Base-by-base conservation (phyloP, 2,329 filamentous ascomycete genomes). In the Calonectria hongkongensis region DNA sequence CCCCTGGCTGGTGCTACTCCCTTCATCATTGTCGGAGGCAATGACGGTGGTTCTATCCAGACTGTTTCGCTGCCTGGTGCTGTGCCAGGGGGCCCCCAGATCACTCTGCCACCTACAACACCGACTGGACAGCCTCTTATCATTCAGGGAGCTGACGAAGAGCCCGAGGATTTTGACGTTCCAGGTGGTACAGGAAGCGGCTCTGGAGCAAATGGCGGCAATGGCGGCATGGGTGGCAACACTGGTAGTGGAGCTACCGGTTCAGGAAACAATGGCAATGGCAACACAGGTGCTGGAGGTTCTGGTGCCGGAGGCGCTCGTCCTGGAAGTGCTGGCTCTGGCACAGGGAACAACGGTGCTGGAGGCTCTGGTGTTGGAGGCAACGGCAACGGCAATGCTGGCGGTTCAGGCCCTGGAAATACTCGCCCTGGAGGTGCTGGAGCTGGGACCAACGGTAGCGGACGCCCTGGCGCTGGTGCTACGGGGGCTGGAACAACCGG, bases 1-100 rank as follows among this genome's bases (percentile, higher is more conserved):
- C 75, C 73, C 27, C 25, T 77, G 4, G 66, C 74, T 33, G 73
- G 69, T 4, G 72, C 72, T 62, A 64, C 65, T 5, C 64, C 65
- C 3, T 30, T 62, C 4, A 15, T 60, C 10, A n/a, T 62, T 13
- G 15, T 50, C 27, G 56, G 56, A 16, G 56, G 54, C 13, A 39
- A 48, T 15, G 27, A 21, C 18, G 48, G 27, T 9, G 27, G 33
- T 8, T 10, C 62, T 18, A 15, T 43, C 12, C 47, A 66, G 2
- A 71, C 68, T 18, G 27, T 75, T 33, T 68, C 68, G 30, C 60
- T 73, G 7, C 50, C 73, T n/a, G 70, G 70, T 39, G 66, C 56
- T 41, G 30, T 47, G 8, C 28, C 64, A 13, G 58, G 48, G 2
- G 71, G 43, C 25, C 67, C 73, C 15, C 41, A 45, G 25, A 50